phyloP scores from a whole-genome alignment of 2,329 filamentous ascomycete genomes.

The Sporothrix brasiliensis region DNA sequence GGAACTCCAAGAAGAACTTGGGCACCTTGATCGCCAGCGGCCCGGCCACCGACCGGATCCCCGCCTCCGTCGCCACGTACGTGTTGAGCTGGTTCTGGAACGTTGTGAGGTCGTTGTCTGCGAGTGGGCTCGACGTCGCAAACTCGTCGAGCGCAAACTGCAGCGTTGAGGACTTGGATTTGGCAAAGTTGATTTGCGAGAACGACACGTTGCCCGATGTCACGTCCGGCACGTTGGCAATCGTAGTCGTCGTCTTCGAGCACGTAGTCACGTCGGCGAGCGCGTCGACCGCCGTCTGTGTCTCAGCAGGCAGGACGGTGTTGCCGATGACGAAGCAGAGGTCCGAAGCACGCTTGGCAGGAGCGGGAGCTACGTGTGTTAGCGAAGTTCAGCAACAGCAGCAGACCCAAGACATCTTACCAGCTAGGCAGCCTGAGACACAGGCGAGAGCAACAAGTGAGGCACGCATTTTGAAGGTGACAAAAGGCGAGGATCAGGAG shows the following conservation, averaged over 20 bases:
- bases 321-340: slow-evolving; percentile 59
- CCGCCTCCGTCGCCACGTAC: slow-evolving; percentile 63
- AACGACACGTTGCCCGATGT: slow-evolving; percentile 55
- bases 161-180: slow-evolving; percentile 53
- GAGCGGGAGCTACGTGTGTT: background rate
- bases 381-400: background rate
- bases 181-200: slow-evolving; percentile 59
- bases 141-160: slow-evolving; percentile 59
- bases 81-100: slow-evolving; percentile 60
- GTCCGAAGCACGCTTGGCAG: slow-evolving; percentile 29
- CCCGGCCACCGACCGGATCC: slow-evolving; percentile 57
- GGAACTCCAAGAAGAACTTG: slow-evolving; percentile 65
- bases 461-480: slow-evolving; percentile 33
- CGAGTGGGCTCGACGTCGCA: slow-evolving; percentile 54
- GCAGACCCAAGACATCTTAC: background rate
- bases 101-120: slow-evolving; percentile 51
- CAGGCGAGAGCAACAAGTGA: slow-evolving; percentile 32
- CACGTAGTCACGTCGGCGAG: slow-evolving; percentile 55
- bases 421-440: slow-evolving; percentile 32
- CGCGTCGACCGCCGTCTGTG: slow-evolving; percentile 47
- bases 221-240: slow-evolving; percentile 60
- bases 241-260: slow-evolving; percentile 50
- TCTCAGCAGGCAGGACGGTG: slow-evolving; percentile 55
- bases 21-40: slow-evolving; percentile 61
- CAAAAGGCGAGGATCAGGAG: background rate